Percentiles rank a stretch among this genome's conserved stretches.
phyloP scores from a whole-genome alignment of 2,329 filamentous ascomycete genomes.

The Calonectria henricotiae region DNA sequence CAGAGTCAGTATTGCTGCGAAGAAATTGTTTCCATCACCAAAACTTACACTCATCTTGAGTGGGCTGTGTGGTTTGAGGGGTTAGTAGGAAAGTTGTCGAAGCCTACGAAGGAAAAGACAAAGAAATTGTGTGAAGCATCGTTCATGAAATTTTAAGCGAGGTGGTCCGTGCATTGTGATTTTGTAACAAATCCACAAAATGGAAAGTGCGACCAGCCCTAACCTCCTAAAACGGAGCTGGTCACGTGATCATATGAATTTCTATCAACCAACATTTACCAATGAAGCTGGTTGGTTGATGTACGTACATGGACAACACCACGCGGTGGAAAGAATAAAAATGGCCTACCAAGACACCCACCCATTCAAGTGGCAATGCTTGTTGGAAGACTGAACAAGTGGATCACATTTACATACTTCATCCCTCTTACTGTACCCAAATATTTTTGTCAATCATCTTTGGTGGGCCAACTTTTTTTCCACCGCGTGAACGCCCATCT shows the following conservation, averaged over 20 bases:
- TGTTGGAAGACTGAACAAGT: no score
- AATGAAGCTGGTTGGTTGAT: no score
- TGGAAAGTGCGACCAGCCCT: slow-evolving; percentile 25
- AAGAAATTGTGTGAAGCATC: slow-evolving; percentile 58
- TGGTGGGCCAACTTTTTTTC: no score
- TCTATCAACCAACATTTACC: no score
- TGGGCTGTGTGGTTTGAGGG: slow-evolving; percentile 58
- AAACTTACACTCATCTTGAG: slow-evolving; percentile 63
- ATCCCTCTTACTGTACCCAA: no score
- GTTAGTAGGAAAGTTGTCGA: slow-evolving; percentile 59
- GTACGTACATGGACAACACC: no score
- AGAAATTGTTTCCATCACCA: slow-evolving; percentile 47
- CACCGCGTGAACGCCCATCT: no score
- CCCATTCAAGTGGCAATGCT: no score
- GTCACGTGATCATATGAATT: slow-evolving; percentile 15
- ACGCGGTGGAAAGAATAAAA: no score
- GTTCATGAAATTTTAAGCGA: slow-evolving; percentile 57
- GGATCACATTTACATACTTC: no score
- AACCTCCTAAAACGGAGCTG: not conserved
- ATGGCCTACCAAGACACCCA: no score
- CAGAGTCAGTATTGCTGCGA: slow-evolving; percentile 40
- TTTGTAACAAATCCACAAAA: slow-evolving; percentile 3
- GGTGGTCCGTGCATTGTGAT: slow-evolving; percentile 50
- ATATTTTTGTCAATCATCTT: no score
- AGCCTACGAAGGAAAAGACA: slow-evolving; percentile 55